Evolutionary conservation across 768 basidiomycete genomes (phyloP).

Genomic region (Favolaschia claudopus): DNA sequence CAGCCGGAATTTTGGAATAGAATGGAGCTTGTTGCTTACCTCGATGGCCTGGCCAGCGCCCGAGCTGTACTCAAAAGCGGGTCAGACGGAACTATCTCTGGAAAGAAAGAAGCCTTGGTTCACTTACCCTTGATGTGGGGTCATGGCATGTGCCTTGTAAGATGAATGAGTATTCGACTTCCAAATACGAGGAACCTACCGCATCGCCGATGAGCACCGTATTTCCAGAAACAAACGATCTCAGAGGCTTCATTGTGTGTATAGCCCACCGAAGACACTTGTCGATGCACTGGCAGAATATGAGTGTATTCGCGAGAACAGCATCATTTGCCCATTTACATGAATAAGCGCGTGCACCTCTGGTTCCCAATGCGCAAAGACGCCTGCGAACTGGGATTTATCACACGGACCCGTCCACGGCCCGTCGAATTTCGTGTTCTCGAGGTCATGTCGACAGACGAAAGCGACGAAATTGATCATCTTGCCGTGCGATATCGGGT

Average conservation of each 20-base stretch:
- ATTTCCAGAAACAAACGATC: constrained; percentile 57
- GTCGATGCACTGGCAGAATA: constrained; percentile 54
- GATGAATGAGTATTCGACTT: constrained; percentile 31
- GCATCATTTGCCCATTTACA: constrained; percentile 43
- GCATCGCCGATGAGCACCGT: constrained; percentile 60
- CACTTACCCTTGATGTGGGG: constrained; percentile 55
- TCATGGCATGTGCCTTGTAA: constrained; percentile 60
- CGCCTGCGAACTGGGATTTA: constrained; percentile 50
- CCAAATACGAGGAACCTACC: constrained; percentile 37
- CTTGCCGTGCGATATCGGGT: constrained; percentile 65
- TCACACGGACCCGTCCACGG: constrained; percentile 60
- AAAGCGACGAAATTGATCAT: constrained; percentile 72
- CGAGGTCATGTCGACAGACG: constrained; percentile 55
- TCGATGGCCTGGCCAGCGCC: constrained; percentile 69
- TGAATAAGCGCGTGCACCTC: constrained; percentile 65
- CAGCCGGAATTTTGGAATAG: constrained; percentile 31
- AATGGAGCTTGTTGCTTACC: constrained; percentile 34
- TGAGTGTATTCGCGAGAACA: constrained; percentile 5
- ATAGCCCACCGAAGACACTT: constrained; percentile 69
- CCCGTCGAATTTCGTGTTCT: constrained; percentile 55
- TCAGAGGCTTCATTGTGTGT: constrained; percentile 61
- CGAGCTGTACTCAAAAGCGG: constrained; percentile 31
- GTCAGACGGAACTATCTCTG: neutral
- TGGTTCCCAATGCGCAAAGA: constrained; percentile 64
- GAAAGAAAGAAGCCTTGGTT: neutral